phyloP scores from a whole-genome alignment of 176 grass and related monocot species.

The Bromus sterilis region DNA sequence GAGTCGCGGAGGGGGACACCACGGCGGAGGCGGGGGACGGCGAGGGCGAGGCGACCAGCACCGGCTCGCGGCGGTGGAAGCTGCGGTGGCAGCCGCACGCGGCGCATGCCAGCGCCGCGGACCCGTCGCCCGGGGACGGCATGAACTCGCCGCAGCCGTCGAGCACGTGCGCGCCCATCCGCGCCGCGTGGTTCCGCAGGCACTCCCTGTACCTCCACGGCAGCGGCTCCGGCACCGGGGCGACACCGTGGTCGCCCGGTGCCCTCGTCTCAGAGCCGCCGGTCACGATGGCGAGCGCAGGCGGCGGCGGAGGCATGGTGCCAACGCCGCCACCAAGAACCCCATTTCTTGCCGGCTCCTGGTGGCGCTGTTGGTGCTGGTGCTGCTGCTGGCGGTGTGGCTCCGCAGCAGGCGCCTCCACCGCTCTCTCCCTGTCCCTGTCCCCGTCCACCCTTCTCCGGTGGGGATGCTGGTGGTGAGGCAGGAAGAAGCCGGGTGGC shows the following conservation, averaged over 20 bases:
- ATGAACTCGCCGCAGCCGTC: conserved; percentile 99
- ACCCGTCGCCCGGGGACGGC: conserved; percentile 24
- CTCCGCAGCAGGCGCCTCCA: background rate
- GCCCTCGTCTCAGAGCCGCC: background rate
- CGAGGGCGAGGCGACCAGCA: background rate
- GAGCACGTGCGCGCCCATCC: conserved; percentile 77
- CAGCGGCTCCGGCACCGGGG: background rate
- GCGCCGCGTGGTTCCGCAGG: conserved; percentile 73
- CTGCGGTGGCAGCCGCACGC: conserved; percentile 98
- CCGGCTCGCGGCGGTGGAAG: conserved; percentile 79
- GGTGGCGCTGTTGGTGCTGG: conserved; percentile 25
- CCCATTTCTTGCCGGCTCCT: conserved; percentile 37
- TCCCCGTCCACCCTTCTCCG: conserved; percentile 21
- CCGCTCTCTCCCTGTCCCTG: conserved; percentile 14
- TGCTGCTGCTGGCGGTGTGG: conserved; percentile 16
- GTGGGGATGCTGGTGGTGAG: conserved; percentile 17
- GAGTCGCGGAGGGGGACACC: background rate
- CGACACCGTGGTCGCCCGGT: background rate
- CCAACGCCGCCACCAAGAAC: background rate
- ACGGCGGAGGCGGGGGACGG: background rate
- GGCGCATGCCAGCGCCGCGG: conserved; percentile 56
- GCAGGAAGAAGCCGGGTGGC: background rate
- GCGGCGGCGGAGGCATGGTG: background rate
- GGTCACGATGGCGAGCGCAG: background rate
- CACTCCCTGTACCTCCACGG: conserved; percentile 81